Evolutionary conservation across 2,329 filamentous ascomycete species (phyloP), one percentile per base, ranked within the genome.

Genomic region (Lachnellula cervina): DNA sequence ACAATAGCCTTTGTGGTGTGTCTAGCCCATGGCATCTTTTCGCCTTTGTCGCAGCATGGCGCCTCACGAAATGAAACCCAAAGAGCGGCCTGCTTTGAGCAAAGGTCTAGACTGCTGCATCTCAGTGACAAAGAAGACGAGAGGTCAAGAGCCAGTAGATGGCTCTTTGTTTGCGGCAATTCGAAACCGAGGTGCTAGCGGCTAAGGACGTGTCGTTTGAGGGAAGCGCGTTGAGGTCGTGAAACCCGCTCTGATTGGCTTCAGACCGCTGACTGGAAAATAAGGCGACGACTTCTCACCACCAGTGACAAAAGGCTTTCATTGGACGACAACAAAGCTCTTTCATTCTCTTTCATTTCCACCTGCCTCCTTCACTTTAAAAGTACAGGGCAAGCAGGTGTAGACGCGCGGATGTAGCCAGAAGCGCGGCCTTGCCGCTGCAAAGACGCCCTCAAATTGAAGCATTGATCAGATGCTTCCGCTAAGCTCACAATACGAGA

Each of bases 31-130:
- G 9, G 11, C 40, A 9, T 40, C 16, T 42, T 16, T 19, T 28
- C 19, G 13, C 21, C 14, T n/a, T 48, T 32, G 42, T 51, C 42
- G 34, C 40, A 40, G 17, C 42, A 25, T 49, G 56, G 62, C 59
- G 62, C 54, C 42, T 60, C 56, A 60, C 49, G 62, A 64, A 62
- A 64, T 64, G 62, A 64, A 64, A 62, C 62, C 53, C 45, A 51
- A 38, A 32, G 37, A 32, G 25, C 45, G 54, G 49, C 45, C 44
- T 28, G 23, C 23, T 46, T 23, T 23, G n/a, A 17, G 23, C 44
- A 46, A 5, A 32, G 13, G 13, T 14, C 23, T 17, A 25, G 44
- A 44, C 42, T 21, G n/a, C 19, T 44, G 19, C 16, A 17, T 11
- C 23, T 21, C 44, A 16, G 44, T 28, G 16, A 23, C 44, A 46